These are phyloP conservation scores for Phlyctochytrium arcticum DNA, from an alignment of 192 early-diverging fungal species.

Conservation along the genomic window DNA sequence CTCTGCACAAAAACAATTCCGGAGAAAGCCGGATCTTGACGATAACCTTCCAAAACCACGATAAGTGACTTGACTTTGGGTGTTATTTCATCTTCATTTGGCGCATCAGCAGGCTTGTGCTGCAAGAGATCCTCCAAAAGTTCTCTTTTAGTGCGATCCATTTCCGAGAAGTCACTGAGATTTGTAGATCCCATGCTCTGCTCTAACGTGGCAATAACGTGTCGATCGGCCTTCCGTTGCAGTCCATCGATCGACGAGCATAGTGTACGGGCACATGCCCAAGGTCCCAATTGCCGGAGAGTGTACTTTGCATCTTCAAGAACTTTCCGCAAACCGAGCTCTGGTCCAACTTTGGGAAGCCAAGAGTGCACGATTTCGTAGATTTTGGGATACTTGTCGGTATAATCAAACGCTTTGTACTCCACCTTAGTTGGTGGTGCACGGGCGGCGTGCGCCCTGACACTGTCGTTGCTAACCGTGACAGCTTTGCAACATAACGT, in stretches of 20 bases:
- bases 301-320: slow-evolving; percentile 38
- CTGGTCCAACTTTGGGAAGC: not conserved
- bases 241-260: slow-evolving; percentile 32
- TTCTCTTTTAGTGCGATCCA: not conserved
- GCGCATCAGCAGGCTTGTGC: not conserved
- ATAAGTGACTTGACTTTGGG: slow-evolving; percentile 71
- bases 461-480: slow-evolving; percentile 12
- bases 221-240: not conserved
- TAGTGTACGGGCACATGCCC: slow-evolving; percentile 74
- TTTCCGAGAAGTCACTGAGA: not conserved
- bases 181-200: not conserved
- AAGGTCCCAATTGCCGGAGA: slow-evolving; percentile 65
- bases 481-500: slow-evolving; percentile 35
- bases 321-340: slow-evolving; percentile 35
- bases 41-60: slow-evolving; percentile 54
- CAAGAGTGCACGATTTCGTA: not conserved
- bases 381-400: not conserved
- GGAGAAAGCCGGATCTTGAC: slow-evolving; percentile 50
- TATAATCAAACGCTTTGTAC: slow-evolving; percentile 2
- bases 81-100: slow-evolving; percentile 26
- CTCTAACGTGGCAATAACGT: not conserved
- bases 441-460: slow-evolving; percentile 16
- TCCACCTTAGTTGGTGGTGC: slow-evolving; percentile 29
- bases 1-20: slow-evolving; percentile 85
- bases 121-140: not conserved